A percentile compares a stretch with the other conserved stretches of the same genome.
Conservation (phyloP, 495 filamentous ascomycete species). For the Penicillium longicatenatum region DNA sequence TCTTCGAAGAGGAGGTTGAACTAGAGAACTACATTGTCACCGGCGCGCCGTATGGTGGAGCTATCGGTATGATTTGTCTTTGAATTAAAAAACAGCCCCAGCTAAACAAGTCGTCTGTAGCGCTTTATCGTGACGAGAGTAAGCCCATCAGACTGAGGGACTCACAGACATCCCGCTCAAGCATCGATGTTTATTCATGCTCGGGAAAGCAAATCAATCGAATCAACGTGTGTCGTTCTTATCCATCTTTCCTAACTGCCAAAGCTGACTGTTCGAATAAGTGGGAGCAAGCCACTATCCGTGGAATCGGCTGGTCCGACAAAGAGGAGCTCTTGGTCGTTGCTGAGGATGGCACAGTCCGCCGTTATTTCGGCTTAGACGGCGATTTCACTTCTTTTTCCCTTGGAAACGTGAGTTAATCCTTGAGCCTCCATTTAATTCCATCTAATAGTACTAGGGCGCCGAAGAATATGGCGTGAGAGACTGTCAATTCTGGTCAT, state of each 20-base stretch:
- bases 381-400: conserved; percentile 95
- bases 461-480: conserved; percentile 85
- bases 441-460: conserved; percentile 50
- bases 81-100: not conserved
- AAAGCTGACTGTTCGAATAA: conserved; percentile 34
- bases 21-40: conserved; percentile 92
- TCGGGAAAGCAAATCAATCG: conserved; percentile 80
- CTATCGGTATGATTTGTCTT: conserved; percentile 66
- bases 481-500: conserved; percentile 86
- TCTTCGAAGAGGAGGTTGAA: conserved; percentile 91
- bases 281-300: conserved; percentile 91
- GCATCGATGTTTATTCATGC: conserved; percentile 92
- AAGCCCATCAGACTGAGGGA: conserved; percentile 79
- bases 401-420: conserved; percentile 70
- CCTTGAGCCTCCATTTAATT: not conserved
- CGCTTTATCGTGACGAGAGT: conserved; percentile 83
- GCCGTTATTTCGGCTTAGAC: conserved; percentile 89
- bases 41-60: conserved; percentile 93
- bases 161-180: conserved; percentile 70
- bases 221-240: conserved; percentile 56
- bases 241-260: not conserved
- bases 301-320: conserved; percentile 93
- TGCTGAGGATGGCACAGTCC: conserved; percentile 84
- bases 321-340: conserved; percentile 91
- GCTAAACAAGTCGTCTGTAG: conserved; percentile 44